Base-by-base conservation (phyloP, 306 rosid genomes). In the Sesbania bispinosa region DNA sequence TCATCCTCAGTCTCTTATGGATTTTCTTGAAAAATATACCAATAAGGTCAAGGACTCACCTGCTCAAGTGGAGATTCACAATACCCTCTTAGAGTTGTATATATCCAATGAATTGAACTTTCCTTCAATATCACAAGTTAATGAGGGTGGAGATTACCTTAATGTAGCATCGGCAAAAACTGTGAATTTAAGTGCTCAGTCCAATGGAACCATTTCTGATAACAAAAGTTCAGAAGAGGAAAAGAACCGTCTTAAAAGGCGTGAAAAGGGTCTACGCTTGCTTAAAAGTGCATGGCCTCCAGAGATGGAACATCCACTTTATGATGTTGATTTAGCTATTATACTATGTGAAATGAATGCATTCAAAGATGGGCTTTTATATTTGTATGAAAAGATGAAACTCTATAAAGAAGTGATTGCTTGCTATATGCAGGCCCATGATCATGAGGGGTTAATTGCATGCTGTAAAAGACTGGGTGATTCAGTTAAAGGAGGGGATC, bases 361-460 rank as follows among this genome's bases (percentile, higher is more conserved):
- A 59, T 91, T 87, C 79, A 89, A 63, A 77, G 96, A 89, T 26
- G 99, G 99, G 45, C 83, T 90, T 54, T 79, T 91, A 57, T 91
- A 87, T 85, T 74, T 94, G 67, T 94, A 94, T 85, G 99, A 94
- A 84, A 94, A 94, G 85, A 84, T 94, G 96, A 94, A 94, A 78
- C 95, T 90, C 48, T 94, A 83, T 65, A 94, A 94, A 75, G 99
- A 94, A 85, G 96, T 94, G 65, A 87, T 89, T 76, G 89, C 99
- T 77, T 91, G 99, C 93, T 94, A 89, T 64, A 91, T 94, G 96
- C 99, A 91, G 80, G 68, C 87, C 23, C 99, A 94, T 79, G 99
- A 94, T 68, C 99, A 94, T 7, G 84, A 83, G 67, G 99, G 97
- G 73, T 79, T 94, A 67, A 91, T 94, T 82, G 88, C 88, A 11